Evolutionary conservation across 169 alveolate genomes (phyloP).

Genomic region (Plasmodium blacklocki): DNA sequence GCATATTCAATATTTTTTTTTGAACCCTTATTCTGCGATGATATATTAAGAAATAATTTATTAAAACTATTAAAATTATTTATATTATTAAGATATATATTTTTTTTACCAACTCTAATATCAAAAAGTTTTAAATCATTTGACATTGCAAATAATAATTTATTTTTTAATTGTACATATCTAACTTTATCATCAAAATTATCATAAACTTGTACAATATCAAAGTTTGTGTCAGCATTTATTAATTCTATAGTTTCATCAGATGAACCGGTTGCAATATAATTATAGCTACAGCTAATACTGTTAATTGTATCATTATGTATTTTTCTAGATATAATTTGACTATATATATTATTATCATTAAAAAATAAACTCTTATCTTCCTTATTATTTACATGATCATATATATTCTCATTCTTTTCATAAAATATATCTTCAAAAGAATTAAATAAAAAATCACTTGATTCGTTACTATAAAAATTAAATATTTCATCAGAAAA

Average conservation of each 20-base stretch:
- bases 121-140: conserved; percentile 73
- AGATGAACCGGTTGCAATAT: conserved; percentile 79
- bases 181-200: conserved; percentile 19
- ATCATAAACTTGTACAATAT: conserved; percentile 57
- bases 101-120: conserved; percentile 73
- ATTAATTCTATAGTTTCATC: conserved; percentile 83
- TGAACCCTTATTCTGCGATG: not conserved
- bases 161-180: conserved; percentile 30
- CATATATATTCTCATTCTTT: not conserved
- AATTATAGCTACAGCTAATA: conserved; percentile 67
- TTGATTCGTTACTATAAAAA: not conserved
- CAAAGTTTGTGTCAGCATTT: conserved; percentile 76
- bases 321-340: conserved; percentile 37
- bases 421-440: conserved; percentile 51
- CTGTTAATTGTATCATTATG: conserved; percentile 82
- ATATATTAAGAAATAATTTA: not conserved
- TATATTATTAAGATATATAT: conserved; percentile 19
- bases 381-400: not conserved
- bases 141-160: conserved; percentile 22
- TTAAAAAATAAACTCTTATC: not conserved
- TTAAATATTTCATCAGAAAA: not conserved
- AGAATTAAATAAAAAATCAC: conserved; percentile 20
- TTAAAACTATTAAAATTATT: conserved; percentile 19
- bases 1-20: conserved; percentile 7
- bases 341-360: conserved; percentile 11